Conservation (phyloP, 2,329 filamentous ascomycete genomes). For the Bipolaris victoriae region DNA sequence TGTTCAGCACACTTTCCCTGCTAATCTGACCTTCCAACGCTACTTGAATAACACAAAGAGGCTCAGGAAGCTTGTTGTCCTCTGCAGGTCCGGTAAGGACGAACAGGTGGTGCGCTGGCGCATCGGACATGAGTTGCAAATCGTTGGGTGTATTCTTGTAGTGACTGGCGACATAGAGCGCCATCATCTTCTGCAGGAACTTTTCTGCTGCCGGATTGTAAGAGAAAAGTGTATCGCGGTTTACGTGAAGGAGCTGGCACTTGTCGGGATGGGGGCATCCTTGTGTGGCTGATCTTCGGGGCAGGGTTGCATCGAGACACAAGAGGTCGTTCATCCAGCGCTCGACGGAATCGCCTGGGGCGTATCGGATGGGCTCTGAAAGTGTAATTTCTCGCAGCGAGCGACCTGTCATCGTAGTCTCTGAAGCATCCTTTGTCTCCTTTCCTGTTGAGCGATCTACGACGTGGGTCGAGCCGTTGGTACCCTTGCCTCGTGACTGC, state of each 20-base stretch:
- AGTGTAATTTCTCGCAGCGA: conserved; percentile 91
- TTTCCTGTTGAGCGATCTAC: conserved; percentile 83
- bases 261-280: conserved; percentile 89
- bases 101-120: conserved; percentile 93
- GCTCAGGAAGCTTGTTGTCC: conserved; percentile 82
- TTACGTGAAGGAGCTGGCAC: conserved; percentile 91
- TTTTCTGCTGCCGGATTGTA: conserved; percentile 97
- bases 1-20: conserved; percentile 87
- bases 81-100: conserved; percentile 88
- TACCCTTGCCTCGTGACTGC: conserved; percentile 74
- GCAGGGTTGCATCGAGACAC: conserved; percentile 90
- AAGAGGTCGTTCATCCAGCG: conserved; percentile 95
- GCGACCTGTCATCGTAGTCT: conserved; percentile 62
- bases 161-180: conserved; percentile 93
- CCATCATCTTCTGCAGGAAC: conserved; percentile 98
- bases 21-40: conserved; percentile 95
- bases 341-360: conserved; percentile 87
- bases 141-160: conserved; percentile 99
- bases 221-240: conserved; percentile 96
- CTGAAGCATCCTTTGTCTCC: conserved; percentile 50
- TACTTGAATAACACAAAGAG: conserved; percentile 92
- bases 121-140: conserved; percentile 97
- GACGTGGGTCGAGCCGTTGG: conserved; percentile 64
- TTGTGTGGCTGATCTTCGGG: conserved; percentile 72
- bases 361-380: conserved; percentile 92